Conservation (phyloP, 1,139 yeast species). For the Debaryomyces psychrophilus region DNA sequence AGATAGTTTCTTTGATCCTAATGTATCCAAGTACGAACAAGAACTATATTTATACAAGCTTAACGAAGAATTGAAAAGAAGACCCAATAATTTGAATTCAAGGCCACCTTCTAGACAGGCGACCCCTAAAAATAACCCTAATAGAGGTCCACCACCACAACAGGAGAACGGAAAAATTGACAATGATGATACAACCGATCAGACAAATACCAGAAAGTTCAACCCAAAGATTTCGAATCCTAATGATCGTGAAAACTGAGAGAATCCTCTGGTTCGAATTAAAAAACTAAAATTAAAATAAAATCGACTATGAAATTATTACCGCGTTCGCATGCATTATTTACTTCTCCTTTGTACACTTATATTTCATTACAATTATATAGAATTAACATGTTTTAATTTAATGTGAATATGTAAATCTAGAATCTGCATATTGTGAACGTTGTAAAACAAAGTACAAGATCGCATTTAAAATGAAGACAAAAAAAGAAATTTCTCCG, state of each 20-base stretch:
- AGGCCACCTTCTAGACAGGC: conserved; percentile 1
- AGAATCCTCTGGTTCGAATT: neutral
- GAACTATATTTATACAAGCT: conserved; percentile 3
- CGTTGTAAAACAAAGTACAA: no score
- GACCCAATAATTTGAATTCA: neutral
- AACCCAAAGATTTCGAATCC: neutral
- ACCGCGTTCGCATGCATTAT: conserved; percentile 6
- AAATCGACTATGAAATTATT: neutral
- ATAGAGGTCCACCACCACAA: neutral
- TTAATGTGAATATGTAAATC: neutral
- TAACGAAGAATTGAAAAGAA: neutral
- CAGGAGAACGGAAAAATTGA: neutral
- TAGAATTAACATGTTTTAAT: conserved; percentile 2
- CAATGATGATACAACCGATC: neutral
- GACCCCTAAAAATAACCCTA: neutral
- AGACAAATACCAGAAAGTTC: conserved; percentile 3
- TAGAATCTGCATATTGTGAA: no score
- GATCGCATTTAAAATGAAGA: conserved; percentile 10
- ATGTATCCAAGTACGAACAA: conserved; percentile 6
- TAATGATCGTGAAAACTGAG: neutral
- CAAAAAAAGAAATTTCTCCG: conserved; percentile 29
- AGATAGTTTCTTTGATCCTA: conserved; percentile 7
- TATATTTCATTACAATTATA: conserved; percentile 3
- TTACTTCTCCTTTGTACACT: conserved; percentile 5
- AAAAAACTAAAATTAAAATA: neutral